Conservation (phyloP, 441 rosid genomes). For the Cnidoscolus chayamansa region DNA sequence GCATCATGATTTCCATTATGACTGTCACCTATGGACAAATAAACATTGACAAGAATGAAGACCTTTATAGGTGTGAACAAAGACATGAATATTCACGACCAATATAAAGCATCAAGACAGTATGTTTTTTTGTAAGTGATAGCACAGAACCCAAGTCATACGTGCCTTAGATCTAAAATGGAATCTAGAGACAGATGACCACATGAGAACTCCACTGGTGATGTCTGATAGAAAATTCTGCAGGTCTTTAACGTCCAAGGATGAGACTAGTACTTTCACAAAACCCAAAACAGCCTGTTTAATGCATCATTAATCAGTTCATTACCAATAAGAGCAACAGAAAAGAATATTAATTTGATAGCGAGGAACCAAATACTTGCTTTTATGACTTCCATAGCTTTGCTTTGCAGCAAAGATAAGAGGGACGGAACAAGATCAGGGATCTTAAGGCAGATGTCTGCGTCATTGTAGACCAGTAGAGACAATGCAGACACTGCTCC, state of each 20-base stretch:
- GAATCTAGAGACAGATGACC: conserved; percentile 86
- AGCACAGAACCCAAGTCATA: neutral
- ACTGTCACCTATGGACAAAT: conserved; percentile 55
- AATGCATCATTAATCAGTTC: conserved; percentile 18
- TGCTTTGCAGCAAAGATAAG: conserved; percentile 73
- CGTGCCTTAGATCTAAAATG: conserved; percentile 80
- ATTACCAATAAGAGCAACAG: neutral
- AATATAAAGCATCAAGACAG: neutral
- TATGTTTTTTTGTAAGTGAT: neutral
- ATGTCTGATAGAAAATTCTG: conserved; percentile 54
- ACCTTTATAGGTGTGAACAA: conserved; percentile 15
- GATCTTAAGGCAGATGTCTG: conserved; percentile 53
- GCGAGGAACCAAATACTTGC: conserved; percentile 32
- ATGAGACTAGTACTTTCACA: conserved; percentile 79
- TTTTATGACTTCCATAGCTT: conserved; percentile 78
- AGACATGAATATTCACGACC: neutral
- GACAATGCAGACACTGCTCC: conserved; percentile 95
- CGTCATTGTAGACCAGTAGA: conserved; percentile 57
- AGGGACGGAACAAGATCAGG: conserved; percentile 72
- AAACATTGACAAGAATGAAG: conserved; percentile 7
- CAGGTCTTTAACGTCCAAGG: conserved; percentile 62
- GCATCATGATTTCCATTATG: conserved; percentile 74
- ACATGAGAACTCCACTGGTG: conserved; percentile 55
- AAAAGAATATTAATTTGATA: conserved; percentile 1
- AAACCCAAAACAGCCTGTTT: conserved; percentile 86